Base-by-base conservation (phyloP, 208 protist genomes). In the Trypanosoma melophagium region DNA sequence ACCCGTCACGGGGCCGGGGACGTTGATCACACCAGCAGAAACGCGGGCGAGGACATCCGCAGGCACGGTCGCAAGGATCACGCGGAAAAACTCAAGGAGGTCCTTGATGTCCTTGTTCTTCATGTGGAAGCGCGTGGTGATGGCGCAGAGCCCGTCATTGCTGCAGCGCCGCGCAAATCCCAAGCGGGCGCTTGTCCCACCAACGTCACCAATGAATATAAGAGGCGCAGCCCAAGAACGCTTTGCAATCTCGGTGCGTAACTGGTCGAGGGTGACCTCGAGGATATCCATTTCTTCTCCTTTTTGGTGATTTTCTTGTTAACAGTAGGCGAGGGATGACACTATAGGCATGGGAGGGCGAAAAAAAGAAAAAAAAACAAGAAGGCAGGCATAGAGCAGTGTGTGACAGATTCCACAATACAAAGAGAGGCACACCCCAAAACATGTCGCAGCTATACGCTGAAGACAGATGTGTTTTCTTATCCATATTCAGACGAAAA, bases 201-300 rank as follows among this genome's bases (percentile, higher is more conserved):
- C 86, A 47, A 92, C 71, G 52, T 92, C 86, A 41, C 79, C 84
- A 65, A 92, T 64, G 49, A 89, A 87, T 70, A 81, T 83, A 50
- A 92, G 65, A 5, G 80, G 79, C 0, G 60, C 65, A 19, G 21
- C 60, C 81, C 83, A 89, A 24, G 45, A 51, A 19, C 51, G 45
- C 14, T 53, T 66, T 60, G 31, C 19, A 35, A 91, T 56, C 21
- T 67, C 78, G 21, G 59, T 14, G 49, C 61, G 38, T 28, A 91
- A 62, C 38, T 83, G 44, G 38, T 69, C 52, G 24, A 89, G 57
- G n/a, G 65, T n/a, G 21, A 89, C 41, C 16, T 77, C 55, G 9
- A 42, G 2, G 25, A 69, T 53, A 28, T 76, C 52, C 70, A 76
- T 76, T 24, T 21, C 51, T 63, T 41, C 60, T 45, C 35, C 64